Base-by-base conservation (phyloP, 208 protist genomes). In the Trypanosoma caninum region DNA sequence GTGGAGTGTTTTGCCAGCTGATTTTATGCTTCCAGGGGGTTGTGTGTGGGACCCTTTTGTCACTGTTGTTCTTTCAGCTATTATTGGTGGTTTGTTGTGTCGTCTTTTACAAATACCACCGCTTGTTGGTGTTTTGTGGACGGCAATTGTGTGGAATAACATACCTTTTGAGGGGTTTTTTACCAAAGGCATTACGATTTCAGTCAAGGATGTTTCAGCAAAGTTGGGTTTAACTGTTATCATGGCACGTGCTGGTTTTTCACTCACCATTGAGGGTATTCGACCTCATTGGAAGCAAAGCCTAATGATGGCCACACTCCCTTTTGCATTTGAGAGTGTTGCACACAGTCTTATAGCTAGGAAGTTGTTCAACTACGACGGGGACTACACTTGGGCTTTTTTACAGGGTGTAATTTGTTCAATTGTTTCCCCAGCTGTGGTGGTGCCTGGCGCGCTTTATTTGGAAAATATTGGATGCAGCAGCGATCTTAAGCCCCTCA, bases 111-210 rank as follows among this genome's bases (percentile, higher is more conserved):
- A 89, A 57, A 74, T 93, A 23, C 86, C 86, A n/a, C 75, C 82
- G 48, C 71, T 93, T 22, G 78, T 90, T 0, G 82, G 86, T 31
- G 82, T 93, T 28, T 53, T 93, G 35, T 89, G 82, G 83, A 74
- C 90, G 45, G 82, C 72, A 25, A 84, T 89, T 50, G 75, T 85
- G 72, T 93, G 86, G 83, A 84, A 84, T 58, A 93, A 90, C 66
- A 82, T 93, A 46, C 86, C 86, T 0, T 28, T 30, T 22, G 60
- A 84, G 16, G 59, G 81, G 31, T 89, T 82, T 56, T 38, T 93
- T 30, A 93, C 86, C 31, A 42, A 56, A 16, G 80, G 80, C 48
- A 77, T 93, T 47, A 73, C 72, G 27, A 54, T 65, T 35, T 38
- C 76, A 41, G 69, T 89, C 9, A 82, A 69, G 31, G 70, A 80